phyloP scores from a whole-genome alignment of 352 stramenopile species.

The Pythium scleroteichum region DNA sequence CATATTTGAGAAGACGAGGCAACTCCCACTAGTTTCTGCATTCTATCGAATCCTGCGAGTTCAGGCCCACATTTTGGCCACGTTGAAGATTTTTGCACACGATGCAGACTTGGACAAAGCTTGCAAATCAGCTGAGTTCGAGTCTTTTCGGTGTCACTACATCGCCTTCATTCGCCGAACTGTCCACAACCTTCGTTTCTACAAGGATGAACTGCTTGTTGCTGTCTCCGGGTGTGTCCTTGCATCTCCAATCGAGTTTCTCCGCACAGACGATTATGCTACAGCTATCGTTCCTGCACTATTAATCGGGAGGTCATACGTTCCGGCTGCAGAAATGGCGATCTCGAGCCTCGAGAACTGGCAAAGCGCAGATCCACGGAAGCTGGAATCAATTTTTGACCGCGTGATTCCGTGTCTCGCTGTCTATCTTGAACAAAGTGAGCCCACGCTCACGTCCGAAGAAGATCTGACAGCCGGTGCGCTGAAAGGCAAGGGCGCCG shows the following conservation, averaged over 20 bases:
- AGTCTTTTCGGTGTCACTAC: slow-evolving; percentile 32
- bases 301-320: slow-evolving; percentile 60
- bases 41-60: slow-evolving; percentile 34
- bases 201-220: slow-evolving; percentile 77
- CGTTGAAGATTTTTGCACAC: slow-evolving; percentile 8
- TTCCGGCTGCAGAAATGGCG: slow-evolving; percentile 58
- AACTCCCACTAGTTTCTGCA: slow-evolving; percentile 32
- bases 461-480: background rate
- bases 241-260: slow-evolving; percentile 42
- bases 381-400: slow-evolving; percentile 39
- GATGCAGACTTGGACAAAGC: background rate
- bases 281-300: slow-evolving; percentile 51
- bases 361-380: slow-evolving; percentile 31
- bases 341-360: slow-evolving; percentile 59
- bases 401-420: slow-evolving; percentile 48
- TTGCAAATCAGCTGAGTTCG: background rate
- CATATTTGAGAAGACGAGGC: slow-evolving; percentile 24
- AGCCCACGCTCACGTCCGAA: slow-evolving; percentile 7
- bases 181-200: slow-evolving; percentile 59
- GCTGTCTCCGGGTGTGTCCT: slow-evolving; percentile 62
- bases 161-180: slow-evolving; percentile 44
- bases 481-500: slow-evolving; percentile 14
- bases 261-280: slow-evolving; percentile 32
- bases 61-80: slow-evolving; percentile 9
- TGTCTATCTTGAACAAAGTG: slow-evolving; percentile 54